These are phyloP conservation scores for Wilcoxina mikolae DNA, from an alignment of 495 filamentous ascomycete genomes.

Conservation along the genomic window DNA sequence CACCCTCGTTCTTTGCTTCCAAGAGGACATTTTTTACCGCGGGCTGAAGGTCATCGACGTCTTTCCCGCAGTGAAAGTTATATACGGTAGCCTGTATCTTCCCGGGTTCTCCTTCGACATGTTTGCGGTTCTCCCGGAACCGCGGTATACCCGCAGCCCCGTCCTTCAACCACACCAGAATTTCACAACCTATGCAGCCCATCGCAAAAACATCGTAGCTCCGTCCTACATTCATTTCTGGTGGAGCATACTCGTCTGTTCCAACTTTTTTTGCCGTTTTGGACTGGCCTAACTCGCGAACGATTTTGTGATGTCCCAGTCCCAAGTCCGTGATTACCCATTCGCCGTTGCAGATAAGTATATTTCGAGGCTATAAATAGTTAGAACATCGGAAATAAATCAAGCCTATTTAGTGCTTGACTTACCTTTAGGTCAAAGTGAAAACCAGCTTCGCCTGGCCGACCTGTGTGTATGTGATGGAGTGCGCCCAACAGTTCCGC, in stretches of 20 bases:
- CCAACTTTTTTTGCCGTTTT: constrained; percentile 4
- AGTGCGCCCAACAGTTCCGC: constrained; percentile 3
- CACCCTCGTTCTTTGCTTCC: not conserved
- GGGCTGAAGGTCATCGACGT: not conserved
- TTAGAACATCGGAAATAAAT: not conserved
- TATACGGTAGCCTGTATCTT: not conserved
- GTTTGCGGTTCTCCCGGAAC: constrained; percentile 1
- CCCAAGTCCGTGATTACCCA: constrained; percentile 9
- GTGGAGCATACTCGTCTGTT: constrained; percentile 5
- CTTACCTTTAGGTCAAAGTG: constrained; percentile 4
- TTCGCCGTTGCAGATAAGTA: not conserved
- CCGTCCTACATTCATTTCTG: not conserved
- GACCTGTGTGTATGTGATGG: constrained; percentile 2
- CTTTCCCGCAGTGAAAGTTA: not conserved
- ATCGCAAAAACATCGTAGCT: constrained; percentile 11
- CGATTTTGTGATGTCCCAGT: not conserved
- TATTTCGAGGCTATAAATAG: not conserved
- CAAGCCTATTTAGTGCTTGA: not conserved
- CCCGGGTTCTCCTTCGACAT: not conserved
- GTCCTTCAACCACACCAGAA: constrained; percentile 1
- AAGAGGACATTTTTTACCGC: not conserved
- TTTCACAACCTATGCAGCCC: constrained; percentile 11
- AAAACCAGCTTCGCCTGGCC: not conserved
- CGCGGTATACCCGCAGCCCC: not conserved
- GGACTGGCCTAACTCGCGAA: not conserved